phyloP scores from a whole-genome alignment of 768 basidiomycete genomes.

The Mrakia hoshinonis region DNA sequence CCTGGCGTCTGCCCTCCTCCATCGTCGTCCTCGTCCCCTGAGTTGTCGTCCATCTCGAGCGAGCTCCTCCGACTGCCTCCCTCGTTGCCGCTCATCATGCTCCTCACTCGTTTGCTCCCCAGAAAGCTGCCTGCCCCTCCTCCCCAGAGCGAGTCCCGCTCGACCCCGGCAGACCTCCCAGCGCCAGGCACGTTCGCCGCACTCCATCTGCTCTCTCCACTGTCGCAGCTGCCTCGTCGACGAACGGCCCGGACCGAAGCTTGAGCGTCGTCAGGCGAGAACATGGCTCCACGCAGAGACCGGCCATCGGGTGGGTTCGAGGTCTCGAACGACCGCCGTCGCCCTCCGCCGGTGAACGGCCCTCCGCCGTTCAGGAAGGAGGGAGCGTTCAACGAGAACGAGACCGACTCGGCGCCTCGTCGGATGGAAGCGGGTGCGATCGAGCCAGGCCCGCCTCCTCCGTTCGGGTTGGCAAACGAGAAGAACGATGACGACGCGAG shows the following conservation, averaged over 20 bases:
- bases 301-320: not conserved
- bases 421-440: constrained; percentile 5
- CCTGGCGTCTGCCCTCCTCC: not conserved
- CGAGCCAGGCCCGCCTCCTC: constrained; percentile 2
- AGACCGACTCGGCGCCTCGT: constrained; percentile 2
- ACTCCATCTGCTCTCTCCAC: constrained; percentile 21
- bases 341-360: not conserved
- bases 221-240: constrained; percentile 21
- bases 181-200: not conserved
- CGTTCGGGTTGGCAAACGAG: not conserved
- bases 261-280: not conserved
- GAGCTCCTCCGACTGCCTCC: not conserved
- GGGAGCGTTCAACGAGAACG: constrained; percentile 4
- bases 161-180: not conserved
- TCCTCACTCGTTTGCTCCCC: not conserved
- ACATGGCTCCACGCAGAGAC: not conserved
- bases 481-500: constrained; percentile 81
- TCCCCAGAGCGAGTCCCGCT: constrained; percentile 9
- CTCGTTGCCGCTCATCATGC: not conserved
- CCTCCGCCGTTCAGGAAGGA: not conserved
- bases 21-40: not conserved
- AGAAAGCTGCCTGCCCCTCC: not conserved
- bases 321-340: not conserved
- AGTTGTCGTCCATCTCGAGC: not conserved
- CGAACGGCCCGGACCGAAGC: constrained; percentile 21